phyloP scores from a whole-genome alignment of 805 yeast genomes.

The Pachysolen tannophilus region DNA sequence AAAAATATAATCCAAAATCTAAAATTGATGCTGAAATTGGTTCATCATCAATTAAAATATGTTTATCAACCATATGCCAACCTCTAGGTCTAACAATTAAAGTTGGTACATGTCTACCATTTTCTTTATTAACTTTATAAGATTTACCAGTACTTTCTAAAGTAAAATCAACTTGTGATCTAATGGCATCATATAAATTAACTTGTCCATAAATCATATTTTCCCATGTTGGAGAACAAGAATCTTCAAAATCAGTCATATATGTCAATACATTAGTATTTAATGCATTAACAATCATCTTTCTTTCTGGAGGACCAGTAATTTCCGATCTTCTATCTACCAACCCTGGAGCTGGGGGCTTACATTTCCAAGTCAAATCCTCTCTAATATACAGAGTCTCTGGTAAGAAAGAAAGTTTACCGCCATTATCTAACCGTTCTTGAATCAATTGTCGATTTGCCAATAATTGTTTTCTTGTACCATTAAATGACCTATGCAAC shows the following conservation, averaged over 20 bases:
- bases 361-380: constrained; percentile 71
- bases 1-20: constrained; percentile 65
- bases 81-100: constrained; percentile 53
- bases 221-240: constrained; percentile 78
- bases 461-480: constrained; percentile 48
- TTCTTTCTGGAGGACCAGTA: constrained; percentile 81
- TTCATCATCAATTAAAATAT: constrained; percentile 58
- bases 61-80: constrained; percentile 67
- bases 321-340: constrained; percentile 73
- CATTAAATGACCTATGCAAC: constrained; percentile 66
- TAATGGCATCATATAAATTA: constrained; percentile 66
- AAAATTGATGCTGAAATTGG: constrained; percentile 59
- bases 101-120: constrained; percentile 44
- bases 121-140: constrained; percentile 25
- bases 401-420: constrained; percentile 52
- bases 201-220: constrained; percentile 78
- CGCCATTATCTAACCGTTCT: constrained; percentile 52
- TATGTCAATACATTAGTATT: constrained; percentile 74
- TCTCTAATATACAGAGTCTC: constrained; percentile 66
- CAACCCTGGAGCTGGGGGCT: constrained; percentile 63
- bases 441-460: constrained; percentile 57
- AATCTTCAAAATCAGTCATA: constrained; percentile 84
- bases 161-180: constrained; percentile 54
- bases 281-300: constrained; percentile 77
- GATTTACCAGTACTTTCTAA: constrained; percentile 27